phyloP scores from a whole-genome alignment of 1,284 basidiomycete species.

The Melampsora americana region DNA sequence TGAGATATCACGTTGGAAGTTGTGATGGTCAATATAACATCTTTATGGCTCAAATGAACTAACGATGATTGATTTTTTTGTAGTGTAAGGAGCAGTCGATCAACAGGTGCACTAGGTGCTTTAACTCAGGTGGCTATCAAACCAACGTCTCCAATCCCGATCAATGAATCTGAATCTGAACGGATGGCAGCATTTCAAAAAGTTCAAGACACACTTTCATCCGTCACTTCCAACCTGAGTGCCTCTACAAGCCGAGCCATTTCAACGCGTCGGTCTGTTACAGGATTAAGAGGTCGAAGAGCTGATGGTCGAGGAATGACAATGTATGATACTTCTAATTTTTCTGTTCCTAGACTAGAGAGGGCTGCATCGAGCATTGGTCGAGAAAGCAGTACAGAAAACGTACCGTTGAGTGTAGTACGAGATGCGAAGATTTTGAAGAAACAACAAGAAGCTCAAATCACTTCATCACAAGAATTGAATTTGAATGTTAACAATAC shows the following conservation, averaged over 20 bases:
- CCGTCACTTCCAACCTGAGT: background rate
- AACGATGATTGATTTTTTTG: no score
- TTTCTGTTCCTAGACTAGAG: background rate
- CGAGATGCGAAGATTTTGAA: background rate
- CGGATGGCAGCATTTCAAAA: constrained; percentile 29
- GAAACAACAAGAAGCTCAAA: background rate
- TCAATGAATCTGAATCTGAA: constrained; percentile 14
- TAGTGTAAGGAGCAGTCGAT: background rate
- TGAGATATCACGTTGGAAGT: no score
- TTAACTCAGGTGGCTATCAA: constrained; percentile 18
- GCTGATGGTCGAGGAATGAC: constrained; percentile 22
- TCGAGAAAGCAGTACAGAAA: background rate
- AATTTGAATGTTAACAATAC: no score
- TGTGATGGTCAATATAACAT: no score
- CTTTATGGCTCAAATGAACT: no score
- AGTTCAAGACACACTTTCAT: constrained; percentile 23
- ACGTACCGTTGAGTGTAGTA: background rate
- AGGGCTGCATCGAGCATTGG: background rate
- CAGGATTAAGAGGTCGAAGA: constrained; percentile 25
- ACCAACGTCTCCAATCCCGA: background rate
- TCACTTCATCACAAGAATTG: no score
- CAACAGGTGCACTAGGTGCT: background rate
- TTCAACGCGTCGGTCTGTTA: constrained; percentile 24
- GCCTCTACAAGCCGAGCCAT: background rate
- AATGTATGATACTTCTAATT: constrained; percentile 30